phyloP scores from a whole-genome alignment of 2,329 filamentous ascomycete genomes.

The Xylariaceae sp. region DNA sequence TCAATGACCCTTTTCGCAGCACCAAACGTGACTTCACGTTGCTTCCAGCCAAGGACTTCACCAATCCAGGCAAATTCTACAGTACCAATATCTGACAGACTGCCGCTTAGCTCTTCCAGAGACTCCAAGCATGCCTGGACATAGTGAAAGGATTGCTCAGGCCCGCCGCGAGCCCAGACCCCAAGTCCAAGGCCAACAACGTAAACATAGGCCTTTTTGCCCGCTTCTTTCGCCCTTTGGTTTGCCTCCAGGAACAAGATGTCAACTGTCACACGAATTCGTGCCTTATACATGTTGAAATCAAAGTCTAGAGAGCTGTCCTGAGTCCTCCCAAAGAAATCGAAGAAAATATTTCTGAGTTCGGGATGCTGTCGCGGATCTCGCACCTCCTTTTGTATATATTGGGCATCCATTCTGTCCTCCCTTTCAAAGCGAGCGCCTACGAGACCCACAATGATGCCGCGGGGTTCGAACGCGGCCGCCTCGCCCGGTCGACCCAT shows the following conservation, averaged over 20 bases:
- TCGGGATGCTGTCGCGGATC: slow-evolving; percentile 19
- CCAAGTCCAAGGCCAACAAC: slow-evolving; percentile 33
- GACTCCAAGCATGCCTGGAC: slow-evolving; percentile 21
- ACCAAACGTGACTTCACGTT: slow-evolving; percentile 6
- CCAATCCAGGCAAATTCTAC: slow-evolving; percentile 28
- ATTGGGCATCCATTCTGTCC: slow-evolving; percentile 28
- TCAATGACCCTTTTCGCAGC: slow-evolving; percentile 10
- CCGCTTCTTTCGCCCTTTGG: slow-evolving; percentile 20
- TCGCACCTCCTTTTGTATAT: slow-evolving; percentile 9
- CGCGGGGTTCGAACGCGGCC: slow-evolving; percentile 26
- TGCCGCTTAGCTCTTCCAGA: slow-evolving; percentile 11
- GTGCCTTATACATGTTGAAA: slow-evolving; percentile 23
- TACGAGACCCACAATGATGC: slow-evolving; percentile 32
- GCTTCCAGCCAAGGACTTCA: slow-evolving; percentile 1
- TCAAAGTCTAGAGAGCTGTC: slow-evolving; percentile 19
- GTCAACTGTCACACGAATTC: slow-evolving; percentile 27
- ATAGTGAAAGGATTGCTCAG: slow-evolving; percentile 20
- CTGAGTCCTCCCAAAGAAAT: slow-evolving; percentile 21
- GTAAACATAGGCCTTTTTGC: slow-evolving; percentile 29
- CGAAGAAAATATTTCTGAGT: slow-evolving; percentile 22
- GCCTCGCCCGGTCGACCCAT: neutral
- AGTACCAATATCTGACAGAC: slow-evolving; percentile 21
- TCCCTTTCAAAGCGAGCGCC: slow-evolving; percentile 31
- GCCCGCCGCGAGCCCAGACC: slow-evolving; percentile 28
- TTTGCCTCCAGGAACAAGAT: slow-evolving; percentile 31